A percentile compares a stretch with the other conserved stretches of the same genome.
Conservation (phyloP, 2,329 filamentous ascomycete genomes). For the Stagonosporopsis cucurbitacearum region DNA sequence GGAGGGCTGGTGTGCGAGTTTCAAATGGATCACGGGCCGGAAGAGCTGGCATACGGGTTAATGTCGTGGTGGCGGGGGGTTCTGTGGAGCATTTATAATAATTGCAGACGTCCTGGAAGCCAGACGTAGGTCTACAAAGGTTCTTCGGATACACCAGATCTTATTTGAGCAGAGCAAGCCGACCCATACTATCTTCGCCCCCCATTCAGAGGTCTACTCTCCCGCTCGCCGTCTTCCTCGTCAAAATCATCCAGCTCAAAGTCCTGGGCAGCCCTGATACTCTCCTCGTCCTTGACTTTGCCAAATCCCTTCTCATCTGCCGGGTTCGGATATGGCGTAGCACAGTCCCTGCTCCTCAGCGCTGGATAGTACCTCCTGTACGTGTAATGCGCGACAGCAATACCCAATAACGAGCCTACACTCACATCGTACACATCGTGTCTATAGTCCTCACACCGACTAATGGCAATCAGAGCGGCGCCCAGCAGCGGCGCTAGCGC, state of each 20-base stretch:
- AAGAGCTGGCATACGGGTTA: conserved; percentile 34
- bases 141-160: neutral
- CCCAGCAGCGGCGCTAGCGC: conserved; percentile 63
- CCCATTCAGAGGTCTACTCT: conserved; percentile 31
- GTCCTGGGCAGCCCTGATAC: conserved; percentile 36
- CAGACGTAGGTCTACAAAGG: neutral
- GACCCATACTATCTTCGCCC: conserved; percentile 21
- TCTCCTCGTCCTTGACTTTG: conserved; percentile 55
- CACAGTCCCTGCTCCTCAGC: conserved; percentile 58
- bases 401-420: conserved; percentile 61
- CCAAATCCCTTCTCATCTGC: conserved; percentile 41
- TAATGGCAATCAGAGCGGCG: conserved; percentile 66
- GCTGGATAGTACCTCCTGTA: conserved; percentile 67
- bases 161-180: neutral
- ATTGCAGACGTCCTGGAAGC: neutral
- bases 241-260: conserved; percentile 48
- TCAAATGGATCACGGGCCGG: conserved; percentile 46
- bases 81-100: conserved; percentile 10
- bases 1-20: conserved; percentile 45
- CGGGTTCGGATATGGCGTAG: conserved; percentile 56
- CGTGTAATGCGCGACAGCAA: conserved; percentile 62
- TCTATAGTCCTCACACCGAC: conserved; percentile 67
- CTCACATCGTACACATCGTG: conserved; percentile 70
- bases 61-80: neutral
- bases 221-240: conserved; percentile 35